Evolutionary conservation across 1,284 basidiomycete genomes (phyloP).

Genomic region (Ceratobasidium sp.): DNA sequence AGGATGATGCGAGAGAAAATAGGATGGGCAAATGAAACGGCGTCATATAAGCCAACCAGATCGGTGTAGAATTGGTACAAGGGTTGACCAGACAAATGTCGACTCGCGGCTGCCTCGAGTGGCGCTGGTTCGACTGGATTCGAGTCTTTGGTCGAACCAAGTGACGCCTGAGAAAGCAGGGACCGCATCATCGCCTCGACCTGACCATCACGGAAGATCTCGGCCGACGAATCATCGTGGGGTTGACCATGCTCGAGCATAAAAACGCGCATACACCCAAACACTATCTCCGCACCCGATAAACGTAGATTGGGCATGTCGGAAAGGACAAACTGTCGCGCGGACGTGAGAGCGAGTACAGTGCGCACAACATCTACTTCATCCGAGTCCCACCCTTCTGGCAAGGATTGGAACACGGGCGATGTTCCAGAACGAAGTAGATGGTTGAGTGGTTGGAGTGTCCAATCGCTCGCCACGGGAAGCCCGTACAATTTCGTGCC

Average conservation of each 20-base stretch:
- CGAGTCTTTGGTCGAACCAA: constrained; percentile 52
- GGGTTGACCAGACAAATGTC: constrained; percentile 75
- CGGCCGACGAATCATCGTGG: constrained; percentile 63
- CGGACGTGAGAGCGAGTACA: constrained; percentile 69
- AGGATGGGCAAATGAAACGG: constrained; percentile 88
- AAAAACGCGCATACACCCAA: constrained; percentile 92
- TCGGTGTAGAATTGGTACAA: constrained; percentile 97
- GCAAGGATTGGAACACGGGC: constrained; percentile 75
- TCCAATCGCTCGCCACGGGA: constrained; percentile 80
- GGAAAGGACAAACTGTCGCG: constrained; percentile 57
- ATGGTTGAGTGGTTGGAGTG: constrained; percentile 79
- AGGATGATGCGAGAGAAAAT: constrained; percentile 84
- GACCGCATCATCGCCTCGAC: constrained; percentile 72
- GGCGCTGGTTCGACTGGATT: constrained; percentile 52
- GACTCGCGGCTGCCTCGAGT: constrained; percentile 70
- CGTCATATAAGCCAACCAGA: constrained; percentile 88
- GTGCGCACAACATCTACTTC: constrained; percentile 84
- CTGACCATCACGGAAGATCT: constrained; percentile 76
- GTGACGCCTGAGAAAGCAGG: constrained; percentile 70
- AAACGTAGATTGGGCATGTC: constrained; percentile 65
- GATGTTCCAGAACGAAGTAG: constrained; percentile 85
- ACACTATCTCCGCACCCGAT: constrained; percentile 70
- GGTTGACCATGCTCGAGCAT: constrained; percentile 85
- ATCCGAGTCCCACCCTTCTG: constrained; percentile 81
- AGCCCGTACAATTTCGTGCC: constrained; percentile 61